Evolutionary conservation across 306 rosid genomes (phyloP).

Genomic region (Quercus variabilis): DNA sequence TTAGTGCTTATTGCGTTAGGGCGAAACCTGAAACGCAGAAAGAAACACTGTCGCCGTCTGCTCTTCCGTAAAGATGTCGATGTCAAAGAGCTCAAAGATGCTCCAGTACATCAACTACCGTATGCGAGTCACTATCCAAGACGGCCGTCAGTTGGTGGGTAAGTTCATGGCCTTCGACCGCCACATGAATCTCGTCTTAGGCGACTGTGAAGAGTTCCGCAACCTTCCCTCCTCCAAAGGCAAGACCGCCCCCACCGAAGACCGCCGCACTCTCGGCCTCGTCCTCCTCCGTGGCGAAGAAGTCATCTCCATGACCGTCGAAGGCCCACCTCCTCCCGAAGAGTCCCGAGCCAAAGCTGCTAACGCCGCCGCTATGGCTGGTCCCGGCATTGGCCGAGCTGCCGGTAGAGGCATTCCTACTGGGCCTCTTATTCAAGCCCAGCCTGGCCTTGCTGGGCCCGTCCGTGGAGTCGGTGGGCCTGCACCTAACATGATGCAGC

Average conservation of each 20-base stretch:
- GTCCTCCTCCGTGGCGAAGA: conserved; percentile 98
- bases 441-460: conserved; percentile 90
- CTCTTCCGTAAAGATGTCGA: conserved; percentile 61
- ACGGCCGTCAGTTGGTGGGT: conserved; percentile 94
- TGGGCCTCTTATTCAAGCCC: conserved; percentile 78
- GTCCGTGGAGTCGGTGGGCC: conserved; percentile 97
- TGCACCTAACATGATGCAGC: conserved; percentile 99
- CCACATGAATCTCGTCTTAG: conserved; percentile 97
- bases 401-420: conserved; percentile 85
- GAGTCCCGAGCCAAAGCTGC: conserved; percentile 88
- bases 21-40: too few species aligned
- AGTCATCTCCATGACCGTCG: conserved; percentile 98
- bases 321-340: conserved; percentile 94
- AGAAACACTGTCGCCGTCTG: too few species aligned
- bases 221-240: conserved; percentile 92
- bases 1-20: too few species aligned
- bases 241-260: conserved; percentile 52
- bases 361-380: conserved; percentile 72
- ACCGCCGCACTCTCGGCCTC: conserved; percentile 94
- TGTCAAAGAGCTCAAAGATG: conserved; percentile 99
- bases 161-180: conserved; percentile 99
- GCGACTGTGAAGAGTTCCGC: conserved; percentile 98
- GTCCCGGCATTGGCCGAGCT: conserved; percentile 88
- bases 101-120: conserved; percentile 92
- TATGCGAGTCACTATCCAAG: conserved; percentile 94